Evolutionary conservation across 805 yeast species (phyloP), one percentile per base, ranked within the genome.

Genomic region (Nakazawaea ambrosiae): DNA sequence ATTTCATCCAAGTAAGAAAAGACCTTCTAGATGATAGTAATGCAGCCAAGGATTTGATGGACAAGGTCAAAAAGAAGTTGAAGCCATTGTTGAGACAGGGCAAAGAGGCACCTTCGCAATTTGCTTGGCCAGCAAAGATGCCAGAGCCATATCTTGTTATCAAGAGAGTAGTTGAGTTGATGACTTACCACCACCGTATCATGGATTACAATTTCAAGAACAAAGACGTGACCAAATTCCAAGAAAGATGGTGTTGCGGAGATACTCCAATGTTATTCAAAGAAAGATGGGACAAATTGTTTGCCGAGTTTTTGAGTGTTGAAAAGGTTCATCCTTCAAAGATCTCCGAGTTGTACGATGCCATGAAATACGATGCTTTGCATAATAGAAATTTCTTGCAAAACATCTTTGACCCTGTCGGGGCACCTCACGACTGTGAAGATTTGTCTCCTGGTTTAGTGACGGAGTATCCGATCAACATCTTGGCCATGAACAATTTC

Each of bases 41-140:
- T 55, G 99, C 99, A 1, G 99, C 99, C 2, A 92, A 92, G 54
- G 97, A 87, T 55, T 67, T 87, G 34, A 92, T 90, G 97, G 99
- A 92, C 54, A 85, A 88, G 53, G 99, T 92, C 27, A 92, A 92
- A 61, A 92, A 92, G 75, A 87, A 89, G 66, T 70, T 92, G 53
- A 92, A 92, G 60, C 97, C 97, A 1, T 66, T 92, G 51, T 66
- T 92, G 37, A 75, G 99, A 60, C 92, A 89, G 58, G 98, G 98
- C 2, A 85, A 87, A 39, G 95, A 87, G 49, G 96, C 97, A 0
- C 97, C 98, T 14, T 84, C 94, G 1, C 96, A 92, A 54, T 92
- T 92, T 59, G 85, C 98, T 0, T 92, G 99, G 99, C 98, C 99
- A 1, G 85, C 92, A 15, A 87, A 87, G 55, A 88, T 92, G 85